Percentiles rank a stretch among this genome's conserved stretches.
Conservation (phyloP, 768 basidiomycete species). For the Boletus subparvulus region DNA sequence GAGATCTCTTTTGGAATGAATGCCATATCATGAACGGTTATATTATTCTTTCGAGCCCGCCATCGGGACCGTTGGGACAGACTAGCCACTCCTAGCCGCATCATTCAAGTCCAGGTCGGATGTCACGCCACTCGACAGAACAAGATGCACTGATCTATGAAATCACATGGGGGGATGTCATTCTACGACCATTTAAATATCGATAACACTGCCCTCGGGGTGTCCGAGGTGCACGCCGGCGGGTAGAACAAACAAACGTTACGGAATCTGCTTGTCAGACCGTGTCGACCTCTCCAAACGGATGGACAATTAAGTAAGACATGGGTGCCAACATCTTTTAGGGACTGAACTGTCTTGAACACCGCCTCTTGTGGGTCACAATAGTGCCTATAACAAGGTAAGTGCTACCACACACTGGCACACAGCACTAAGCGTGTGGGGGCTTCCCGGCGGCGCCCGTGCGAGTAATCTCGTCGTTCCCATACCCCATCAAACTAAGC, state of each 20-base stretch:
- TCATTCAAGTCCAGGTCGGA: not conserved
- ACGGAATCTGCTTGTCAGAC: constrained; percentile 1
- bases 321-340: not conserved
- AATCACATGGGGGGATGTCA: not conserved
- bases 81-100: not conserved
- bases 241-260: not conserved
- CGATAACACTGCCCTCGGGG: not conserved
- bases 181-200: not conserved
- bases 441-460: not conserved
- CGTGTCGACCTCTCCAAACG: not conserved
- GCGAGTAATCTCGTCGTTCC: not conserved
- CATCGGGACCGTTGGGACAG: not conserved
- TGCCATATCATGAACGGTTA: not conserved
- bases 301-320: not conserved
- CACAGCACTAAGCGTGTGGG: not conserved
- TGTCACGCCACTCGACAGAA: not conserved
- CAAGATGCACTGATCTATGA: not conserved
- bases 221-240: constrained; percentile 8
- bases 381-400: not conserved
- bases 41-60: not conserved
- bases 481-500: not conserved
- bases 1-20: not conserved
- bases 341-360: not conserved
- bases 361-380: not conserved
- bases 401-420: not conserved